Evolutionary conservation across 352 stramenopile genomes (phyloP).

Genomic region (Globisporangium takayamanum): DNA sequence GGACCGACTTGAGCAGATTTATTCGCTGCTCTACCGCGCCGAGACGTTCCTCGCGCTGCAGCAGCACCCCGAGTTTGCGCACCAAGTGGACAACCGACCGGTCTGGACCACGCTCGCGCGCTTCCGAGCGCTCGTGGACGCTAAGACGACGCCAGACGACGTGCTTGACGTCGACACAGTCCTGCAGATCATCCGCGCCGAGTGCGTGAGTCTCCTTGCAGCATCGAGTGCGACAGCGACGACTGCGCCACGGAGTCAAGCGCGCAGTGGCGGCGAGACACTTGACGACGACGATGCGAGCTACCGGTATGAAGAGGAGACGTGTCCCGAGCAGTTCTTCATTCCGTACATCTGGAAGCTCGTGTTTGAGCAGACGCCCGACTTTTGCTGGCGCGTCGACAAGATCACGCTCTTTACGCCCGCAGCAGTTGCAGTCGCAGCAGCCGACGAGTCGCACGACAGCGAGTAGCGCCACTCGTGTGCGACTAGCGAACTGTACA

Average conservation of each 20-base stretch:
- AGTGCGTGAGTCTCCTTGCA: slow-evolving; percentile 64
- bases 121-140: slow-evolving; percentile 56
- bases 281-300: slow-evolving; percentile 51
- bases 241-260: slow-evolving; percentile 3
- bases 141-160: slow-evolving; percentile 46
- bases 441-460: background rate
- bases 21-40: slow-evolving; percentile 68
- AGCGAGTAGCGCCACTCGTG: background rate
- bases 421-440: background rate
- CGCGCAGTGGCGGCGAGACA: background rate
- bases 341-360: slow-evolving; percentile 73
- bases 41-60: slow-evolving; percentile 53
- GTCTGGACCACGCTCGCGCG: slow-evolving; percentile 60
- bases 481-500: background rate
- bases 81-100: slow-evolving; percentile 50
- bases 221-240: slow-evolving; percentile 11
- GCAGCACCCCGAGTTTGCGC: slow-evolving; percentile 47
- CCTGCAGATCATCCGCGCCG: slow-evolving; percentile 53
- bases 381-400: slow-evolving; percentile 74
- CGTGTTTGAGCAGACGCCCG: slow-evolving; percentile 62
- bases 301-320: slow-evolving; percentile 76
- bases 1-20: slow-evolving; percentile 40
- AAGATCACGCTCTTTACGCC: slow-evolving; percentile 76
- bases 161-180: slow-evolving; percentile 64
- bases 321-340: slow-evolving; percentile 71